phyloP scores from a whole-genome alignment of 176 grass and related monocot genomes.

The Secale cereale region DNA sequence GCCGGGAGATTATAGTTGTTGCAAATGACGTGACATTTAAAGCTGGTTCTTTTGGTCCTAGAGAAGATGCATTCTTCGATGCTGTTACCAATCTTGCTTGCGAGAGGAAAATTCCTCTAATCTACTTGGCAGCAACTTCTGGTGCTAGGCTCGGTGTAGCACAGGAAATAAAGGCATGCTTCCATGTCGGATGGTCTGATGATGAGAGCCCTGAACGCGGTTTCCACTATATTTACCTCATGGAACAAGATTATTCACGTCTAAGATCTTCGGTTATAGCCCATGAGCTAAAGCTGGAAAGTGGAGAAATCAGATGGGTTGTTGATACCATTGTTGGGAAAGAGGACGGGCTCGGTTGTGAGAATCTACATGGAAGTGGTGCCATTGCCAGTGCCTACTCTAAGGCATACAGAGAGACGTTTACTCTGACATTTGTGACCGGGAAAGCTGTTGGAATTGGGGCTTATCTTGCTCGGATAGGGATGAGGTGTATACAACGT shows the following conservation, averaged over 20 bases:
- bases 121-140: slow-evolving; percentile 90
- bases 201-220: slow-evolving; percentile 83
- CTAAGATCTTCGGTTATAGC: slow-evolving; percentile 85
- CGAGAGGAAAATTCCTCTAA: slow-evolving; percentile 92
- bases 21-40: slow-evolving; percentile 95
- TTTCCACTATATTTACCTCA: slow-evolving; percentile 96
- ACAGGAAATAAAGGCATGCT: slow-evolving; percentile 89
- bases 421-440: slow-evolving; percentile 96
- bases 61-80: slow-evolving; percentile 95
- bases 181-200: slow-evolving; percentile 91
- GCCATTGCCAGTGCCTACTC: slow-evolving; percentile 95
- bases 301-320: slow-evolving; percentile 83
- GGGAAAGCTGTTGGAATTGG: slow-evolving; percentile 94
- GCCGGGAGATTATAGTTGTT: slow-evolving; percentile 92
- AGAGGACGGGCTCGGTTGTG: slow-evolving; percentile 88
- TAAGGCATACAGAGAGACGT: slow-evolving; percentile 90
- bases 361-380: slow-evolving; percentile 94
- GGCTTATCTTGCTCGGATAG: slow-evolving; percentile 93
- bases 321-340: slow-evolving; percentile 94
- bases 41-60: slow-evolving; percentile 91
- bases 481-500: slow-evolving; percentile 95
- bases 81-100: slow-evolving; percentile 88
- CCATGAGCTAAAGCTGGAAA: slow-evolving; percentile 77
- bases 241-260: slow-evolving; percentile 60
- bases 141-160: slow-evolving; percentile 93